Percentiles rank a stretch among this genome's conserved stretches.
Conservation (phyloP, 306 rosid species). For the Arachis stenosperma region DNA sequence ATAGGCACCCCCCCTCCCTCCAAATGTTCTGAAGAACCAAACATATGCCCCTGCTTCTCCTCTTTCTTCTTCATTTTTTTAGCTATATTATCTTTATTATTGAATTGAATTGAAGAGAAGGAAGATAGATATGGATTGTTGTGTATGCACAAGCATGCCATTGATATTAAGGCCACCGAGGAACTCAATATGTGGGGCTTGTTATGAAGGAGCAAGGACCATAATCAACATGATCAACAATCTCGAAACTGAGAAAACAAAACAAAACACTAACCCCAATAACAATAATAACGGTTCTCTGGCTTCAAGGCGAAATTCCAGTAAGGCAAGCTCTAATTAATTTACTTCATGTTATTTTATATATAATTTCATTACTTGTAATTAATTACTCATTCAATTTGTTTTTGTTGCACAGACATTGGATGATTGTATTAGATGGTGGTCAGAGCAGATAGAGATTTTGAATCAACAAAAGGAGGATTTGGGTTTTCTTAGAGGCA, state of each 20-base stretch:
- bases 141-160: slow-evolving; percentile 76
- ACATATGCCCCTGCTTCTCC: slow-evolving; percentile 5
- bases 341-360: slow-evolving; percentile 22
- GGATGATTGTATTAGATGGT: slow-evolving; percentile 54
- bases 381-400: not conserved
- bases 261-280: slow-evolving; percentile 8
- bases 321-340: slow-evolving; percentile 75
- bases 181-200: slow-evolving; percentile 73
- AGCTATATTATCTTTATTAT: too few species aligned
- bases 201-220: slow-evolving; percentile 79
- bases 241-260: slow-evolving; percentile 48
- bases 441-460: slow-evolving; percentile 37
- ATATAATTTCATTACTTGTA: not conserved
- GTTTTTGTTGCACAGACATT: slow-evolving; percentile 48
- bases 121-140: slow-evolving; percentile 66
- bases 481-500: slow-evolving; percentile 52
- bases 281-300: slow-evolving; percentile 18
- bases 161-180: slow-evolving; percentile 78
- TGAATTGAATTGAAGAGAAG: not conserved
- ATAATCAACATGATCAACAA: slow-evolving; percentile 55
- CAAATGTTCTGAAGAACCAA: slow-evolving; percentile 22
- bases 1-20: not conserved
- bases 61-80: not conserved
- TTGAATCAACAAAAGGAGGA: slow-evolving; percentile 53
- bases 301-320: slow-evolving; percentile 43